Evolutionary conservation across 306 rosid genomes (phyloP), one percentile per base, ranked within the genome.

Genomic region (Gastrolobium villosum): DNA sequence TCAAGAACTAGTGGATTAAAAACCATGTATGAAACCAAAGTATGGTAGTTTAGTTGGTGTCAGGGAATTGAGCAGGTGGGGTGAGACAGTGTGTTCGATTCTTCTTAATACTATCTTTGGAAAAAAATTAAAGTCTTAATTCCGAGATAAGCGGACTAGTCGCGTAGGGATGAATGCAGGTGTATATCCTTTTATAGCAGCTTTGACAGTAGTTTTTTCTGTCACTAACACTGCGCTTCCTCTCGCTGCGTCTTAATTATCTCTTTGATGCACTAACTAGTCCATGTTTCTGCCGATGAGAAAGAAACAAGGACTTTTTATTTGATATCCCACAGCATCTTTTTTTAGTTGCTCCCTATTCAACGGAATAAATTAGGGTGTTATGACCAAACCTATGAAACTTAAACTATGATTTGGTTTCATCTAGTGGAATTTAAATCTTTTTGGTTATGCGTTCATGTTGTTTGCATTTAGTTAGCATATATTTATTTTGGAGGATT

Each of bases 171-270:
- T 31, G 14, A 59, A 8, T 30, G 44, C 50, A 75, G 55, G 65
- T 76, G 53, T 32, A 11, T 28, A 26, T 76, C 72, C 32, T 71
- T 62, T 72, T 62, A 67, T 66, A 55, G 83, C 76, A 77, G 76
- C 79, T 76, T 62, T 76, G n/a, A 4, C 78, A 61, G 72, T 26
- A 70, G 50, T 52, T 57, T 78, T 65, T 55, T 65, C 80, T 48
- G 84, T 70, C 79, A 55, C 61, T 20, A 43, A 44, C 36, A n/a
- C 63, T 14, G 14, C 44, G 66, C 75, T 67, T 45, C 45, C 37
- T 64, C 66, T 73, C 35, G 46, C 49, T 45, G 70, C 26, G 67
- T 81, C 80, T 74, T 59, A 74, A 67, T 69, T 50, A 34, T 43
- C 54, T 65, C 59, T 15, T 50, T 50, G 43, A 61, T 52, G 77